phyloP scores from a whole-genome alignment of 2,329 filamentous ascomycete species.

The Nigrospora osmanthi region DNA sequence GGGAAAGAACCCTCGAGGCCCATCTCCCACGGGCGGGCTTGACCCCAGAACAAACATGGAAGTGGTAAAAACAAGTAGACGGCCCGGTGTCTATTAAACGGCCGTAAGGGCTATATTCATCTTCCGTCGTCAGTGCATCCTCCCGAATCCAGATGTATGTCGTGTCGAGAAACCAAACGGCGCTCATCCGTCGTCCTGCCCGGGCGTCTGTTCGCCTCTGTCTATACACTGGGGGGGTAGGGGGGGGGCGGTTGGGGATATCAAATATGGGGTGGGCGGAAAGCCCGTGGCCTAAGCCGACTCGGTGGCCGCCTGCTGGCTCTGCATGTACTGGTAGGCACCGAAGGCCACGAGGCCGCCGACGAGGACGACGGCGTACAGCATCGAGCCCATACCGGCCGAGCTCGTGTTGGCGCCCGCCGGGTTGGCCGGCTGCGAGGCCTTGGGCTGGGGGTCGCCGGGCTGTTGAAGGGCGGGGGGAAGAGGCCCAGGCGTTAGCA shows the following conservation, averaged over 20 bases:
- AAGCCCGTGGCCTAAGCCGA: slow-evolving; percentile 10
- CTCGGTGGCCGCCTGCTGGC: slow-evolving; percentile 27
- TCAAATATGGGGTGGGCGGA: not conserved
- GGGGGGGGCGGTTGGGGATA: not conserved
- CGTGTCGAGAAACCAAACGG: too few relatives aligned
- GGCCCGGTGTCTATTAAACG: slow-evolving; percentile 13
- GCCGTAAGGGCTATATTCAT: slow-evolving; percentile 10
- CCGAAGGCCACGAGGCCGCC: slow-evolving; percentile 72
- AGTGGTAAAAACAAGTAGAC: too few relatives aligned
- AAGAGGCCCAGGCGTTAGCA: slow-evolving; percentile 13
- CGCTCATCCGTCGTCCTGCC: not conserved
- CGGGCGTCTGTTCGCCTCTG: not conserved
- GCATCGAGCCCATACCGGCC: slow-evolving; percentile 62
- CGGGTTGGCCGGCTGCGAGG: slow-evolving; percentile 39
- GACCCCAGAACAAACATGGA: too few relatives aligned
- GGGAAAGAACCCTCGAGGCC: too few relatives aligned
- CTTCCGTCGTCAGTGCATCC: not conserved
- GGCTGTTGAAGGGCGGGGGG: slow-evolving; percentile 49
- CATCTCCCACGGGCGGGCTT: too few relatives aligned
- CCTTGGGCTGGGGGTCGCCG: slow-evolving; percentile 71
- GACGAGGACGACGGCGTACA: slow-evolving; percentile 74
- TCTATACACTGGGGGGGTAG: too few relatives aligned
- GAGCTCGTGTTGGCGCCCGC: slow-evolving; percentile 39
- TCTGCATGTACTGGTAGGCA: slow-evolving; percentile 79
- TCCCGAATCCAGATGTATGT: not conserved